Percentiles rank a stretch among this genome's conserved stretches.
These are phyloP conservation scores for Balansia obtecta DNA, from an alignment of 2,329 filamentous ascomycete genomes.

Conservation along the genomic window DNA sequence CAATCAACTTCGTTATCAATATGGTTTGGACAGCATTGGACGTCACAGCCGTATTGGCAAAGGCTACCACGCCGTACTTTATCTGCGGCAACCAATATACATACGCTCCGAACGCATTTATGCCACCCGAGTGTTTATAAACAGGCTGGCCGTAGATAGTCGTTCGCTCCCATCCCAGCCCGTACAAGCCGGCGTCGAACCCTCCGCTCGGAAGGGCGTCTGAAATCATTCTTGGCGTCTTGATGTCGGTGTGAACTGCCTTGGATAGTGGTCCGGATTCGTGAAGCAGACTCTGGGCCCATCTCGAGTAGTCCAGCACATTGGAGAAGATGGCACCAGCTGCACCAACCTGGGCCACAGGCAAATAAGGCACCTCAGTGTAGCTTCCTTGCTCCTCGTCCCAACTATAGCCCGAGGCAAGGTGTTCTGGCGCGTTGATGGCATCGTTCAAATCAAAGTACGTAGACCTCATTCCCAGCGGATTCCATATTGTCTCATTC, in stretches of 20 bases:
- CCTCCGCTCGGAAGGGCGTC: background rate
- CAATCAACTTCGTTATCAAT: constrained; percentile 15
- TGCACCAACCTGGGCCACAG: constrained; percentile 20
- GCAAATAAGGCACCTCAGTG: constrained; percentile 15
- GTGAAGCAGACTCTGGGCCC: constrained; percentile 35
- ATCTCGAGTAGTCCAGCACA: constrained; percentile 37
- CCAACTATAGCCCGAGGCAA: constrained; percentile 33
- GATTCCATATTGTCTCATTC: constrained; percentile 28
- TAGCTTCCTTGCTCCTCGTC: constrained; percentile 15
- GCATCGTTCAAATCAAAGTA: constrained; percentile 20
- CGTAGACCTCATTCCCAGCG: constrained; percentile 34
- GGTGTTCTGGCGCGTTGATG: constrained; percentile 12
- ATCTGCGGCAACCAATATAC: constrained; percentile 21
- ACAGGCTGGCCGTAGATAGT: constrained; percentile 15
- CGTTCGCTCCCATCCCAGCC: constrained; percentile 18
- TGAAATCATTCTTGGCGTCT: constrained; percentile 18
- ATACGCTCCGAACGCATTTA: constrained; percentile 14
- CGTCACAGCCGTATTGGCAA: constrained; percentile 28
- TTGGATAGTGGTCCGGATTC: constrained; percentile 13
- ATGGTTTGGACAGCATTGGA: constrained; percentile 20
- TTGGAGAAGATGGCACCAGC: constrained; percentile 32
- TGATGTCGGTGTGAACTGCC: constrained; percentile 17
- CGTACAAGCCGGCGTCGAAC: constrained; percentile 14
- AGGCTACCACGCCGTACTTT: constrained; percentile 17
- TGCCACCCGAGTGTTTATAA: constrained; percentile 19